These are phyloP conservation scores for Xylariaceae sp. DNA, from an alignment of 2,329 filamentous ascomycete genomes.

Conservation along the genomic window DNA sequence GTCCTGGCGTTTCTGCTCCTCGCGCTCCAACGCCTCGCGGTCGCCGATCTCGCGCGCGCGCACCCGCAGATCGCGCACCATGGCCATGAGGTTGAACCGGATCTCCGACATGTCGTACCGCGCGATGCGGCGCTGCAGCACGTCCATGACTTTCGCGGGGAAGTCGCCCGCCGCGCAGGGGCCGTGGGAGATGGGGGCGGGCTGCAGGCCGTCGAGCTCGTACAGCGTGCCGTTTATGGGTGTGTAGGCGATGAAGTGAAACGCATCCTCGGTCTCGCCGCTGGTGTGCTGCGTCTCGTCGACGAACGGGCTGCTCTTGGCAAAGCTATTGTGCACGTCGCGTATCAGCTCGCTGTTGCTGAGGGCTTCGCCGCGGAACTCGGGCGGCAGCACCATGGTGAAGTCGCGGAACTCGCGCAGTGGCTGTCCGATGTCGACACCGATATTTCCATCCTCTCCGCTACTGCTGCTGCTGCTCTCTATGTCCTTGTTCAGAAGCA, in stretches of 20 bases:
- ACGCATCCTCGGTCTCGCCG: conserved; percentile 85
- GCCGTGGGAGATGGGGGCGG: conserved; percentile 89
- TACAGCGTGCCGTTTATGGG: conserved; percentile 80
- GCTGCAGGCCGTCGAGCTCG: conserved; percentile 94
- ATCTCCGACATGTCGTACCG: conserved; percentile 89
- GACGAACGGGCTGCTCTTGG: conserved; percentile 85
- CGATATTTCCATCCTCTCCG: conserved; percentile 30
- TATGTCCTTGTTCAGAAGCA: conserved; percentile 79
- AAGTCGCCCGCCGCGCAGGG: conserved; percentile 69
- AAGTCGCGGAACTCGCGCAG: conserved; percentile 86
- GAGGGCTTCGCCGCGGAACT: conserved; percentile 67
- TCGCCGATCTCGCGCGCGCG: conserved; percentile 84
- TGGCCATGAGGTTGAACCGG: conserved; percentile 92
- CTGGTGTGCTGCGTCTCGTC: conserved; percentile 82
- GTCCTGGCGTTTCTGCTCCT: conserved; percentile 81
- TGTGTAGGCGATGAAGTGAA: conserved; percentile 97
- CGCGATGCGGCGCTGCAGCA: conserved; percentile 81
- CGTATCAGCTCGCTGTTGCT: conserved; percentile 72
- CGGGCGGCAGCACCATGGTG: conserved; percentile 79
- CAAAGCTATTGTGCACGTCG: conserved; percentile 88
- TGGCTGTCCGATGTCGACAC: conserved; percentile 73
- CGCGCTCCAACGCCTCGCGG: conserved; percentile 73
- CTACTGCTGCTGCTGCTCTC: background rate
- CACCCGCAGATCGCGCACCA: conserved; percentile 82
- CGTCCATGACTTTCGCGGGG: conserved; percentile 80